Base-by-base conservation (phyloP, 164 flowering plant species). In the Kalanchoe fedtschenkoi region DNA sequence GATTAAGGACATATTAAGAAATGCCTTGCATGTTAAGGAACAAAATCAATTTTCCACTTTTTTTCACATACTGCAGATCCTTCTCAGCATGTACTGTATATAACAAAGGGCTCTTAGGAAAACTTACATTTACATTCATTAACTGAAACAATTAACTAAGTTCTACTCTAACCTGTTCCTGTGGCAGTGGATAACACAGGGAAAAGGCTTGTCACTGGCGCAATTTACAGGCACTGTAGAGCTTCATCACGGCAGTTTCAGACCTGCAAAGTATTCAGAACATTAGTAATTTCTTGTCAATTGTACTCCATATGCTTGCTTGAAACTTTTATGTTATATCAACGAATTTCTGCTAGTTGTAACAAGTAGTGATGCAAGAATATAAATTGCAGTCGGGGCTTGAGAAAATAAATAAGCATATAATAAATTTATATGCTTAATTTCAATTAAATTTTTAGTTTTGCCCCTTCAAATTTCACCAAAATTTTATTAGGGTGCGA, bases 111-210 rank as follows among this genome's bases (percentile, higher is more conserved):
- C 24, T 44, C 10, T 5, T 2, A 5, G 51, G 51, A 44, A n/a
- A 44, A 4, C 6, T 44, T 22, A 44, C 46, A 42, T 15, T 3
- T 15, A 16, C 5, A 5, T 7, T 6, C 22, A 19, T 44, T 11
- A 44, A n/a, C 7, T 19, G 4, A 19, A n/a, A 7, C 21, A 16
- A 55, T 28, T 44, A 15, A 13, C 5, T n/a, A 21, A 34, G 34
- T 56, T 30, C 19, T 28, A 13, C 30, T 34, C 69, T 59, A 63
- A 93, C 99, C 99, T 93, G 84, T 93, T 93, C 65, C 99, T 97
- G 67, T 93, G 99, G 74, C 99, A 93, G 77, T 93, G 90, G 68
- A 93, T 84, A 38, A 93, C 99, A 80, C 99, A 93, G 35, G 99
- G 99, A 43, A 90, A 76, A 55, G 80, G 62, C 73, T 78, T 78